Conservation (phyloP, 495 filamentous ascomycete species). For the Elaphomyces granulatus region DNA sequence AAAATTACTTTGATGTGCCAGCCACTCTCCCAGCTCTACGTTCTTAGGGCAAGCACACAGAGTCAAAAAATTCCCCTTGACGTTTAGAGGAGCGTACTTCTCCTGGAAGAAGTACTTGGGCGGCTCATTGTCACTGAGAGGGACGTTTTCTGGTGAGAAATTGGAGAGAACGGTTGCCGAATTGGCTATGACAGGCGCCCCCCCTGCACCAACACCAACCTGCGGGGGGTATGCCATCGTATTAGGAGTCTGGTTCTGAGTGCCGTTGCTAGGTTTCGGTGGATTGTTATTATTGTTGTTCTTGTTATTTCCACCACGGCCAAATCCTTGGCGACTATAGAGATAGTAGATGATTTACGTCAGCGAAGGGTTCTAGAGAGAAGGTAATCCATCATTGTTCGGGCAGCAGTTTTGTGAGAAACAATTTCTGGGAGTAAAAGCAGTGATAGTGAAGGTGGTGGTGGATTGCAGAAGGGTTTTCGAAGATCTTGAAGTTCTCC, state of each 20-base stretch:
- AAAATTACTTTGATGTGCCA: constrained; percentile 75
- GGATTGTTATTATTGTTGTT: constrained; percentile 33
- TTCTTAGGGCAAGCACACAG: constrained; percentile 77
- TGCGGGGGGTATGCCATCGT: constrained; percentile 26
- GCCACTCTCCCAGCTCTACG: constrained; percentile 83
- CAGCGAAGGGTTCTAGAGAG: too few relatives aligned
- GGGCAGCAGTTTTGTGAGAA: too few relatives aligned
- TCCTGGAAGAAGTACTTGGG: constrained; percentile 62
- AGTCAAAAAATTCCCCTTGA: constrained; percentile 94
- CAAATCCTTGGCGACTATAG: constrained; percentile 36
- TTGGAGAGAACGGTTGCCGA: constrained; percentile 42
- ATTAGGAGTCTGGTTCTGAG: constrained; percentile 35
- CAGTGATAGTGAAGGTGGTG: too few relatives aligned
- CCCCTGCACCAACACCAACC: constrained; percentile 29
- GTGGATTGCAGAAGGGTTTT: too few relatives aligned
- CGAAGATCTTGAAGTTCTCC: too few relatives aligned
- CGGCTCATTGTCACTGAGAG: constrained; percentile 40
- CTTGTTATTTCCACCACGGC: constrained; percentile 38
- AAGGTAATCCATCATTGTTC: too few relatives aligned
- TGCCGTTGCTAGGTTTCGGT: constrained; percentile 31
- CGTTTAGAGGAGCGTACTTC: constrained; percentile 69
- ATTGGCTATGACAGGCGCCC: constrained; percentile 39
- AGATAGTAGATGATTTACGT: too few relatives aligned
- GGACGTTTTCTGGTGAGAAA: constrained; percentile 34
- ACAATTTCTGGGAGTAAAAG: too few relatives aligned